phyloP scores from a whole-genome alignment of 2,329 filamentous ascomycete genomes.

The Beauveria australis region DNA sequence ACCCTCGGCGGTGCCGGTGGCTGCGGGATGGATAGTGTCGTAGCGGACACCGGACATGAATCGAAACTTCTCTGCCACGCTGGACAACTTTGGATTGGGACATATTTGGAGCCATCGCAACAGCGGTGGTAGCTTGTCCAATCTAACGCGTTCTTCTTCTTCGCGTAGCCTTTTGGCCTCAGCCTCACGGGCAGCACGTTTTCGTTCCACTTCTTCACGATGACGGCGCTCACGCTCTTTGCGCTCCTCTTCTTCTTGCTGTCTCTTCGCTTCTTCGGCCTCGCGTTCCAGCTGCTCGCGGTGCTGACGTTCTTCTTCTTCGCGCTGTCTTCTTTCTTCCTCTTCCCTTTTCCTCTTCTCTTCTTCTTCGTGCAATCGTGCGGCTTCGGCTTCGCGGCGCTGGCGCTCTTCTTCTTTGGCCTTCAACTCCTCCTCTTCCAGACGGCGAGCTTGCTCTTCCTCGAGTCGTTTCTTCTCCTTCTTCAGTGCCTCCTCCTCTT shows the following conservation, averaged over 20 bases:
- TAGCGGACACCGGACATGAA: slow-evolving; percentile 53
- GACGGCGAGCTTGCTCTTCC: slow-evolving; percentile 16
- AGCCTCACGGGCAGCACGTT: slow-evolving; percentile 41
- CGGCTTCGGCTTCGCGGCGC: slow-evolving; percentile 17
- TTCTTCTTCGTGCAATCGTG: slow-evolving; percentile 16
- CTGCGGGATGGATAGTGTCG: slow-evolving; percentile 50
- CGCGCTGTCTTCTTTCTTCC: slow-evolving; percentile 20
- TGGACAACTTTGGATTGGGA: slow-evolving; percentile 40
- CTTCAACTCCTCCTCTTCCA: slow-evolving; percentile 24
- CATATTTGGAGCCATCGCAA: slow-evolving; percentile 52
- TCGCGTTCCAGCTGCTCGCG: slow-evolving; percentile 38
- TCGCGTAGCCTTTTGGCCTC: slow-evolving; percentile 42
- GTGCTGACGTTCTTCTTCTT: slow-evolving; percentile 27
- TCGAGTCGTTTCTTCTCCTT: slow-evolving; percentile 12
- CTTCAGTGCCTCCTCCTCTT: slow-evolving; percentile 23
- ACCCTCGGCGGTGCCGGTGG: slow-evolving; percentile 45
- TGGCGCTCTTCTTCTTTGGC: slow-evolving; percentile 21
- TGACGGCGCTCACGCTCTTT: slow-evolving; percentile 40
- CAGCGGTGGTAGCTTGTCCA: slow-evolving; percentile 51
- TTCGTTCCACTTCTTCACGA: slow-evolving; percentile 39
- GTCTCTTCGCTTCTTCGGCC: slow-evolving; percentile 40
- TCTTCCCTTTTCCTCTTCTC: slow-evolving; percentile 16
- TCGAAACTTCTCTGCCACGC: slow-evolving; percentile 46
- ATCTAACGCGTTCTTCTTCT: slow-evolving; percentile 45
- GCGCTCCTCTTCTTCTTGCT: slow-evolving; percentile 44